Evolutionary conservation across 139 green algal genomes (phyloP).

Genomic region (Chlamydomonas sp.): DNA sequence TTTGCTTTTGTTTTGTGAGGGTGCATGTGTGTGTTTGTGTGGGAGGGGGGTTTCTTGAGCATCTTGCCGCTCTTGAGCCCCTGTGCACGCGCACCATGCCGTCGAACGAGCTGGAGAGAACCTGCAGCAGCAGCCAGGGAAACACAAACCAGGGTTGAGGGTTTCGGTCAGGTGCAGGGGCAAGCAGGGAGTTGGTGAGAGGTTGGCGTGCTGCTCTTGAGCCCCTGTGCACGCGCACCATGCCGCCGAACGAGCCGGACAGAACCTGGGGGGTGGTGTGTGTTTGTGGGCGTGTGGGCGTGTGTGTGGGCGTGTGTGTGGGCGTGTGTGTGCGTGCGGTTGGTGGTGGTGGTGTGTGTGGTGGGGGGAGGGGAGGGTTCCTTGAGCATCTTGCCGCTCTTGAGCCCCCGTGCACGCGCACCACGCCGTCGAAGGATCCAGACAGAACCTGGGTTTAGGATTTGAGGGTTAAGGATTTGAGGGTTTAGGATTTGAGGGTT

Average conservation of each 20-base stretch:
- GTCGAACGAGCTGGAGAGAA: constrained; percentile 86
- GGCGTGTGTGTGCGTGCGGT: too few relatives aligned
- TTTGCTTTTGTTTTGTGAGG: background rate
- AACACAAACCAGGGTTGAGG: too few relatives aligned
- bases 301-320: background rate
- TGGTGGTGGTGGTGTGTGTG: too few relatives aligned
- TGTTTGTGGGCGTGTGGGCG: background rate
- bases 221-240: constrained; percentile 74
- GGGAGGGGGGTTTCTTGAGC: constrained; percentile 59
- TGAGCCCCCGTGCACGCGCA: constrained; percentile 87
- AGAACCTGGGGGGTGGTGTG: constrained; percentile 86
- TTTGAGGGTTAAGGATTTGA: too few relatives aligned
- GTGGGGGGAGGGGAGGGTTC: constrained; percentile 45
- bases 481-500: too few relatives aligned
- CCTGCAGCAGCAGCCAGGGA: too few relatives aligned
- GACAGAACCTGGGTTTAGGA: constrained; percentile 79
- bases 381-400: constrained; percentile 93
- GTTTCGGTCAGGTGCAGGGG: too few relatives aligned
- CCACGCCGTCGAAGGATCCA: constrained; percentile 77
- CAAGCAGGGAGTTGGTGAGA: too few relatives aligned
- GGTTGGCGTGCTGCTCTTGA: too few relatives aligned
- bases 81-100: constrained; percentile 72
- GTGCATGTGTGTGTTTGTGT: background rate
- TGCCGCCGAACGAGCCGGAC: constrained; percentile 80
- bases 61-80: constrained; percentile 92